These are phyloP conservation scores for Neurospora sp. DNA, from an alignment of 495 filamentous ascomycete genomes.

Conservation along the genomic window DNA sequence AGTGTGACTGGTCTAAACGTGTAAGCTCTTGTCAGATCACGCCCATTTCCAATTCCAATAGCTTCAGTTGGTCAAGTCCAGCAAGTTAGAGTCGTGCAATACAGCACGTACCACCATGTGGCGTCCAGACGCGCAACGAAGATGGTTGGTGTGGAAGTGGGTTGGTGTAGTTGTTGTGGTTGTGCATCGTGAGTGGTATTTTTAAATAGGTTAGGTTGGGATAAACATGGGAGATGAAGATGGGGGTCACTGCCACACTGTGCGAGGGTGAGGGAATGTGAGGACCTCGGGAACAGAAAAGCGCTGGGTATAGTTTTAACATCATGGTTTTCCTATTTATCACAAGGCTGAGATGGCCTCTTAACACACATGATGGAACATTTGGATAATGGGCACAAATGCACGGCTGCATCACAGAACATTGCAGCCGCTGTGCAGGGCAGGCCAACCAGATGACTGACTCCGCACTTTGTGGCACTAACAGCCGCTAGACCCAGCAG, in stretches of 20 bases:
- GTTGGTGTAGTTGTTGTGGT: background rate
- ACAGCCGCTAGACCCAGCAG: background rate
- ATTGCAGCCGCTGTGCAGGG: background rate
- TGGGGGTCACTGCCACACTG: background rate
- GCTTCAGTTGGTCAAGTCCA: background rate
- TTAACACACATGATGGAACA: background rate
- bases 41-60: background rate
- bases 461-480: background rate
- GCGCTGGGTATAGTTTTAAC: background rate
- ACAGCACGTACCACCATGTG: background rate
- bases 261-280: background rate
- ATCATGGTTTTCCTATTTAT: no score
- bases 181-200: background rate
- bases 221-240: background rate
- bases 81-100: background rate
- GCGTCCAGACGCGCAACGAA: background rate
- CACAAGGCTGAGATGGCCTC: background rate
- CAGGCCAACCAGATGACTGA: background rate
- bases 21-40: background rate
- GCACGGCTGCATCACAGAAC: background rate
- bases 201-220: background rate
- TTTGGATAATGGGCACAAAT: background rate
- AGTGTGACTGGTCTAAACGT: background rate
- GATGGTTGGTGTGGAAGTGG: background rate
- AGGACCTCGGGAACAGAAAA: background rate